Evolutionary conservation across 192 early-diverging fungal genomes (phyloP), one percentile per base, ranked within the genome.

Genomic region (Entrophospora sp.): DNA sequence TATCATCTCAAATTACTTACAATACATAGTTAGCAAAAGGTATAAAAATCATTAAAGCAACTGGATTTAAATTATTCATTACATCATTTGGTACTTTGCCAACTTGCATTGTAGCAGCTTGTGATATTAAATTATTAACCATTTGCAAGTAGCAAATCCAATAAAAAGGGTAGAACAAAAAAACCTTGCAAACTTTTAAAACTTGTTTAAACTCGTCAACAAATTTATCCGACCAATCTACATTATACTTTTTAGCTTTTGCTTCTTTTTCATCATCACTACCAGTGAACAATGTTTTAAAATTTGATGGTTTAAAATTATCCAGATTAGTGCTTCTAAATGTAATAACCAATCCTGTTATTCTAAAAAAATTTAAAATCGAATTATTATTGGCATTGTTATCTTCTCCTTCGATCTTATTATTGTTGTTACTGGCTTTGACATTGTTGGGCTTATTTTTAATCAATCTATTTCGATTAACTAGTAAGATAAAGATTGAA

Each of bases 131-230:
- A 64, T 85, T 86, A 72, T 76, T 80, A 25, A 72, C 74, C 68
- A 88, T 88, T 64, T 88, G 81, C 60, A 73, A 72, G 57, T 86
- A 86, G 40, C 83, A 82, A 31, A 87, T 78, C 89, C 89, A 90
- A 76, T 83, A 90, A 64, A 90, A 62, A 5, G 88, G 86, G 71
- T 75, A 88, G 71, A 79, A 84, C 38, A 79, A 74, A 72, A 90
- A 87, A 52, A 90, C 80, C 53, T 75, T 75, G 77, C 85, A 90
- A 30, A 87, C 84, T 53, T 80, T 76, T 36, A 86, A 58, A 3
- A 83, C 76, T 34, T 75, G 70, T 28, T 73, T 72, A 64, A 88
- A 79, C 60, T 90, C 89, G 42, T 85, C 83, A 51, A 90, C 79
- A 63, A 90, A 90, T 56, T 73, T 72, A 75, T 88, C 85, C 42